Percentiles rank a stretch among this genome's conserved stretches.
Evolutionary conservation across 2,329 filamentous ascomycete species (phyloP).

Genomic region (Thermoascus crustaceus): DNA sequence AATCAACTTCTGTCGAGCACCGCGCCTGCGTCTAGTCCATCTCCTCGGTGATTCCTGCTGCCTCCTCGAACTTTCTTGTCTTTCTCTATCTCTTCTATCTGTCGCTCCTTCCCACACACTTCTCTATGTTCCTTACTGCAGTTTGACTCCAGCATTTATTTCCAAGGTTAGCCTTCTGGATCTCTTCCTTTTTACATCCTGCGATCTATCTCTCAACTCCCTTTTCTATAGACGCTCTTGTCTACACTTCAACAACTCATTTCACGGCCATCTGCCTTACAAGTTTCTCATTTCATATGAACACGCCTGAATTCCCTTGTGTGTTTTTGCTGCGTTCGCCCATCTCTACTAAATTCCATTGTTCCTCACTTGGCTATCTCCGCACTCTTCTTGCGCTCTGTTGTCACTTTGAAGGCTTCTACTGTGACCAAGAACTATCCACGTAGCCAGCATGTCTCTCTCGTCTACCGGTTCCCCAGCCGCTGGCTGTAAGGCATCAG

Average conservation of each 20-base stretch:
- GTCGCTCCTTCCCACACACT: conserved; percentile 1
- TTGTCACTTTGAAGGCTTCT: too few species aligned
- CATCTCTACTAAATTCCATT: too few species aligned
- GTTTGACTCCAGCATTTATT: conserved; percentile 5
- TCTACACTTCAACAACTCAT: too few species aligned
- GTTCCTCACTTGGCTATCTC: too few species aligned
- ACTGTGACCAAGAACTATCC: background rate
- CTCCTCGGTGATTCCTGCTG: too few species aligned
- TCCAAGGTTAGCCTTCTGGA: conserved; percentile 8
- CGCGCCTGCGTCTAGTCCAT: too few species aligned
- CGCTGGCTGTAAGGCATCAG: conserved; percentile 17
- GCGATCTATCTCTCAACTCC: conserved; percentile 12
- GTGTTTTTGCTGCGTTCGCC: too few species aligned
- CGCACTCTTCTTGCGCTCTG: too few species aligned
- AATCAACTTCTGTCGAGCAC: too few species aligned
- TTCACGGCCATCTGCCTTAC: too few species aligned
- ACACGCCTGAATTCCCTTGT: conserved; percentile 15
- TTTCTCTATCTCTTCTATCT: conserved; percentile 15
- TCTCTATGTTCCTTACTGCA: conserved; percentile 2
- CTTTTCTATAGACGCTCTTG: conserved; percentile 9
- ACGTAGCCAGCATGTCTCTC: conserved; percentile 20
- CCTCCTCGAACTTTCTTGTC: conserved; percentile 2
- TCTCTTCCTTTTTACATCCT: conserved; percentile 13
- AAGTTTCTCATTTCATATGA: conserved; percentile 18
- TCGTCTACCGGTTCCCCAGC: conserved; percentile 17